Percentiles rank a stretch among this genome's conserved stretches.
Conservation (phyloP, 1,139 yeast genomes). For the Geotrichum candidum region DNA sequence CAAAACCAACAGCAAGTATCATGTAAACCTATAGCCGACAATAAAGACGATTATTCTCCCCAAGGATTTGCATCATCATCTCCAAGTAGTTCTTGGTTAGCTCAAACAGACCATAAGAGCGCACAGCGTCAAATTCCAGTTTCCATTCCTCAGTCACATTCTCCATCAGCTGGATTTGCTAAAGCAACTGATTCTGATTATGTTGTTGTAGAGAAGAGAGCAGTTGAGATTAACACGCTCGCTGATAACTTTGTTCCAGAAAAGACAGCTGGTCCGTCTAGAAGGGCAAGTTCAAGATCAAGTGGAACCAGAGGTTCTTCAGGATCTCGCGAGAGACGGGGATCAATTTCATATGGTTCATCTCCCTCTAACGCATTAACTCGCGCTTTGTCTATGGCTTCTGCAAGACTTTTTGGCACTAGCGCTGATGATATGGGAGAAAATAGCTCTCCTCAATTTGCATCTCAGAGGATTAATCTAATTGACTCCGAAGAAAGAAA, state of each 20-base stretch:
- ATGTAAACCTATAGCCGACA: neutral
- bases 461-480: slow-evolving; percentile 20
- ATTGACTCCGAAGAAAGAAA: slow-evolving; percentile 32
- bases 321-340: slow-evolving; percentile 18
- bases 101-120: slow-evolving; percentile 8
- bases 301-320: slow-evolving; percentile 3
- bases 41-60: neutral
- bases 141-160: neutral
- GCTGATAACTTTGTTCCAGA: slow-evolving; percentile 71
- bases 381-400: slow-evolving; percentile 81
- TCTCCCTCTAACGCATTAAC: slow-evolving; percentile 87
- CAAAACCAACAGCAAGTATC: neutral
- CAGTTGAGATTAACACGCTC: slow-evolving; percentile 89
- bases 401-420: slow-evolving; percentile 76
- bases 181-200: slow-evolving; percentile 50
- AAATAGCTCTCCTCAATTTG: slow-evolving; percentile 7
- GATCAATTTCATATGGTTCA: slow-evolving; percentile 41
- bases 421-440: slow-evolving; percentile 24
- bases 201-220: slow-evolving; percentile 89
- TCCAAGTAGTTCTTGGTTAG: slow-evolving; percentile 26
- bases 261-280: slow-evolving; percentile 8
- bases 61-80: slow-evolving; percentile 22
- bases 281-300: slow-evolving; percentile 4
- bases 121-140: neutral
- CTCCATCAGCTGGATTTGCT: neutral